Evolutionary conservation across 192 early-diverging fungal species (phyloP), one percentile per base, ranked within the genome.

Genomic region (Chytriomyces confervae): DNA sequence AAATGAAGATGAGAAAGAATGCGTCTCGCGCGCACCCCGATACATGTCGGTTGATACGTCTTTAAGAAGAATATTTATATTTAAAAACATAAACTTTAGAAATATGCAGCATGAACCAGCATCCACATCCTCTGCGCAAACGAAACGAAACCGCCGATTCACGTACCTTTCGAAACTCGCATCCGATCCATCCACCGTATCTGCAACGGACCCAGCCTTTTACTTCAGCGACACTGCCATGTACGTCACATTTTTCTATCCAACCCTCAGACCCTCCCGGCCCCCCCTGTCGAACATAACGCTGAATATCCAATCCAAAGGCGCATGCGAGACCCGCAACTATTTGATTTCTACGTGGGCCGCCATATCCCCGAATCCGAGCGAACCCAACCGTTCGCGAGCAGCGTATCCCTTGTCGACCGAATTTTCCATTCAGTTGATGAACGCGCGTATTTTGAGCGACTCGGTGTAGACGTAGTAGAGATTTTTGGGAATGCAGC

Each of bases 371-470:
- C 78, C 43, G 36, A 46, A 7, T 24, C 16, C 11, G 66, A 68
- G 46, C 50, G 46, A 53, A 20, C 24, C 16, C 7, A 45, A 29
- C 49, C 72, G n/a, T 79, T 75, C 50, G 46, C 20, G 44, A 6
- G 6, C 1, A n/a, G 9, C 10, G 57, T 75, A 47, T 8, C 8
- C 0, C 65, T 75, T 10, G 78, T 79, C 0, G 72, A 79, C n/a
- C 24, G 78, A 8, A 75, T 79, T 47, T 75, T 46, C 51, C 24
- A 27, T 18, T 51, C 57, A 20, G 75, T 79, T 3, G 78, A 79
- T 50, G 71, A 72, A 16, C 9, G 62, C 6, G 77, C n/a, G 20
- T 71, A 29, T 51, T n/a, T 64, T 3, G 62, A 65, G 43, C 6
- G 1, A 7, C 67, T 69, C 45, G 63, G 65, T 9, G 57, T 23